Base-by-base conservation (phyloP, 225 moss, liverwort and hornwort species). In the Pleurozium schreberi region DNA sequence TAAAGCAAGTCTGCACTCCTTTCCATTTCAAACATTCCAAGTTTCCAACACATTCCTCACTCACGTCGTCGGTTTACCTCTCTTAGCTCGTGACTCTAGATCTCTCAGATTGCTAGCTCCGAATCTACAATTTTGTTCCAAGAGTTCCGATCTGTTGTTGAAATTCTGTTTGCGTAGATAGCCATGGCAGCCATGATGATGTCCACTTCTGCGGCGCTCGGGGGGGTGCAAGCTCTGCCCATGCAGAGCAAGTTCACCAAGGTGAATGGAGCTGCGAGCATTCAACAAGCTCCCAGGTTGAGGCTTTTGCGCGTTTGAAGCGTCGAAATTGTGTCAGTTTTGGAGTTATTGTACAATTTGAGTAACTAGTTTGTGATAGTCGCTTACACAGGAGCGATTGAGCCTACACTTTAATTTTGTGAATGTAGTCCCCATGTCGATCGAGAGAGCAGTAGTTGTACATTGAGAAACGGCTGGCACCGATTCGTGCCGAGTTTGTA, bases 141-240 rank as follows among this genome's bases (percentile, higher is more conserved):
- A 18, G 36, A 18, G 65, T 36, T 66, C n/a, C n/a, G n/a, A n/a
- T 36, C 36, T 66, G 4, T 11, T 1, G 9, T 66, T 66, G 0
- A 19, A 8, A 66, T 66, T 36, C 19, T 20, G 11, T 66, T 36
- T 66, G 36, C 6, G 19, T 36, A 1, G 66, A 55, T 18, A 43
- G 81, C 62, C 20, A 90, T 90, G 90, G 90, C 88, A 15, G 80
- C 90, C 80, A 63, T 84, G 88, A 87, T 90, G 80, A 80, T 90
- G 80, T 90, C 90, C 5, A 78, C 76, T 14, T 87, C 87, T 45
- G 90, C 90, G 4, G 28, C 17, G 78, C 62, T 90, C 53, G 88
- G 90, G 14, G 90, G 90, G 1, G 2, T 90, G 79, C 90, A 71
- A 28, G n/a, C 87, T 28, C 8, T 90, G 84, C 80, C 87, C 63